Percentiles rank a stretch among this genome's conserved stretches.
Conservation (phyloP, 192 early-diverging fungal genomes). For the Mortierella alpina region DNA sequence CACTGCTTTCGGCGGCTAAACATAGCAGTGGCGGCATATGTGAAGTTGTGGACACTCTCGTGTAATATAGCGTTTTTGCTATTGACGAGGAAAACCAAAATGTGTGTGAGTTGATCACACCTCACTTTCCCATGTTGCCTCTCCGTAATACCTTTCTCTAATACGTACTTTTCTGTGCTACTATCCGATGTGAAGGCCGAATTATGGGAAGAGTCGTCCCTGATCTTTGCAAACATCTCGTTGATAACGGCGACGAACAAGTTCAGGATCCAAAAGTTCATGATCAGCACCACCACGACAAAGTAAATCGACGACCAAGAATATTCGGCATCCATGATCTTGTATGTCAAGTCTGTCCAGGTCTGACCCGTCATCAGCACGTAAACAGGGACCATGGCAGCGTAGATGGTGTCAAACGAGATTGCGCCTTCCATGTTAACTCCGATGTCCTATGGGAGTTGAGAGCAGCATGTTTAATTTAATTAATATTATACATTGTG, state of each 20-base stretch:
- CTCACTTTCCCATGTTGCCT: background rate
- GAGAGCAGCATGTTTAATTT: background rate
- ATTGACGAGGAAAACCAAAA: background rate
- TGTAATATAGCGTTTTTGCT: conserved; percentile 28
- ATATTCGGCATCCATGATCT: conserved; percentile 69
- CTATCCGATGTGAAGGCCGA: conserved; percentile 67
- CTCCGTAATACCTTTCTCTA: background rate
- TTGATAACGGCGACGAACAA: conserved; percentile 75
- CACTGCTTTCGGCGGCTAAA: conserved; percentile 18
- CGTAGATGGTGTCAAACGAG: conserved; percentile 66
- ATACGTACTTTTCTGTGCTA: conserved; percentile 32
- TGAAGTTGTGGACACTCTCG: conserved; percentile 42
- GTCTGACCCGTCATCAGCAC: conserved; percentile 69
- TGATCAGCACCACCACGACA: conserved; percentile 65
- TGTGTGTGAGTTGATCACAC: background rate
- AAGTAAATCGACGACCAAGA: conserved; percentile 63
- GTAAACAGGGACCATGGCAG: conserved; percentile 65
- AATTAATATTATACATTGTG: background rate
- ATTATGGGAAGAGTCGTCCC: conserved; percentile 66
- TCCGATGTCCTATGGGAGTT: conserved; percentile 30
- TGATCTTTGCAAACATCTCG: conserved; percentile 74
- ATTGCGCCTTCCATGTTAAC: conserved; percentile 47
- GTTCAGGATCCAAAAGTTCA: conserved; percentile 74
- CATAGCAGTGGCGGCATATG: conserved; percentile 1
- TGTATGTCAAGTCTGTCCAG: conserved; percentile 72